Conservation (phyloP, 202 grass and related monocot species). For the Panicum virgatum region DNA sequence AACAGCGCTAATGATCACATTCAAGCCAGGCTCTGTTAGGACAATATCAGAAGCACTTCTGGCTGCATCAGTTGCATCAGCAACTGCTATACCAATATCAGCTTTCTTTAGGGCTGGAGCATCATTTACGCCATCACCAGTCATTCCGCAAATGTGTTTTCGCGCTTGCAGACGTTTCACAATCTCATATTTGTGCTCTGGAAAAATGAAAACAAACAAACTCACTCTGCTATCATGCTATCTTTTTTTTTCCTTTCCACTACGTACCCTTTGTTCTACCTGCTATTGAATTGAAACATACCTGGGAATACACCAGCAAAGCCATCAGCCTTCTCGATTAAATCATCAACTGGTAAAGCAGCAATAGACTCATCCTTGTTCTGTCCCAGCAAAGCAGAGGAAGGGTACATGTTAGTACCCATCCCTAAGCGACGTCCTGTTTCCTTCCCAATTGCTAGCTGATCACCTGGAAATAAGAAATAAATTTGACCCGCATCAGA, state of each 20-base stretch:
- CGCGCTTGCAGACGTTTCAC: constrained; percentile 91
- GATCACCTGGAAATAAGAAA: constrained; percentile 66
- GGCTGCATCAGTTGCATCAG: constrained; percentile 91
- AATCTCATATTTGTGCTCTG: constrained; percentile 98
- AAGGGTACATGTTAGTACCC: constrained; percentile 98
- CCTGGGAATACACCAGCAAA: constrained; percentile 98
- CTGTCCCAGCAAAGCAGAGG: constrained; percentile 81
- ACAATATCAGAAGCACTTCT: constrained; percentile 92
- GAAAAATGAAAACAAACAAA: constrained; percentile 21
- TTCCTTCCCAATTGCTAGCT: constrained; percentile 86
- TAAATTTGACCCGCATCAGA: background rate
- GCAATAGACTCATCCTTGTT: constrained; percentile 65
- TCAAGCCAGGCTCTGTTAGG: constrained; percentile 87
- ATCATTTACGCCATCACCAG: constrained; percentile 95
- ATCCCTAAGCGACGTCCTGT: constrained; percentile 82
- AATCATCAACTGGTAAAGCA: constrained; percentile 77
- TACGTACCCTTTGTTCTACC: background rate
- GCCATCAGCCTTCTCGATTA: constrained; percentile 95
- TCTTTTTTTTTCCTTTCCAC: background rate
- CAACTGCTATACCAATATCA: constrained; percentile 93
- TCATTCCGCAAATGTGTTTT: constrained; percentile 99
- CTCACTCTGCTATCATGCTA: background rate
- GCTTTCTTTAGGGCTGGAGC: constrained; percentile 94
- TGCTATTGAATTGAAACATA: constrained; percentile 36
- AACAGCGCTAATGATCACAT: constrained; percentile 91